Evolutionary conservation across 768 basidiomycete species (phyloP).

Genomic region (Boletales sp.): DNA sequence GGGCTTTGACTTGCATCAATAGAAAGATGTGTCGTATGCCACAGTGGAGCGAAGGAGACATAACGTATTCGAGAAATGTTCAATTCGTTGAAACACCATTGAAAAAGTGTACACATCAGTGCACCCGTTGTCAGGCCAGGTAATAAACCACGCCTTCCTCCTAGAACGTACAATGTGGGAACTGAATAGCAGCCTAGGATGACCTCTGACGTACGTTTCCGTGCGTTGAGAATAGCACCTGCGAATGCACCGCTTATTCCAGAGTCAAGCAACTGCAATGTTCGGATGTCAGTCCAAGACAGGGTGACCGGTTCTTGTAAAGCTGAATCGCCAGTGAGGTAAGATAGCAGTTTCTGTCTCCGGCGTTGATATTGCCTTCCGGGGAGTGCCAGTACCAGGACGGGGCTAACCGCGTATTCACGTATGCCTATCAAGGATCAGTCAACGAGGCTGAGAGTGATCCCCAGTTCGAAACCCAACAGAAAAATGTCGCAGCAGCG

Average conservation of each 20-base stretch:
- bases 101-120: constrained; percentile 56
- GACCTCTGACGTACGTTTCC: constrained; percentile 47
- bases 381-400: constrained; percentile 44
- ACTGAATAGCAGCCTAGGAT: not conserved
- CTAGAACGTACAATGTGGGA: constrained; percentile 35
- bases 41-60: constrained; percentile 29
- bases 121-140: constrained; percentile 62
- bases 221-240: constrained; percentile 55
- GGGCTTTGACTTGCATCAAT: not conserved
- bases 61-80: constrained; percentile 57
- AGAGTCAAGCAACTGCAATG: constrained; percentile 62
- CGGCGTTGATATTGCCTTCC: constrained; percentile 46
- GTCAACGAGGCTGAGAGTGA: not conserved
- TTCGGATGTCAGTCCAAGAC: constrained; percentile 54
- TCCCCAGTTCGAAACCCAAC: constrained; percentile 39
- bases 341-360: constrained; percentile 28
- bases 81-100: constrained; percentile 70
- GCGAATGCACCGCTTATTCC: constrained; percentile 68
- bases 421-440: constrained; percentile 51
- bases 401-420: constrained; percentile 72
- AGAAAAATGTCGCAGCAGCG: constrained; percentile 73
- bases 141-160: constrained; percentile 53
- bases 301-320: constrained; percentile 14
- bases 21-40: not conserved
- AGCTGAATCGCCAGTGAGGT: constrained; percentile 20